phyloP scores from a whole-genome alignment of 108 stramenopile genomes.

The Nitzschia sp. region DNA sequence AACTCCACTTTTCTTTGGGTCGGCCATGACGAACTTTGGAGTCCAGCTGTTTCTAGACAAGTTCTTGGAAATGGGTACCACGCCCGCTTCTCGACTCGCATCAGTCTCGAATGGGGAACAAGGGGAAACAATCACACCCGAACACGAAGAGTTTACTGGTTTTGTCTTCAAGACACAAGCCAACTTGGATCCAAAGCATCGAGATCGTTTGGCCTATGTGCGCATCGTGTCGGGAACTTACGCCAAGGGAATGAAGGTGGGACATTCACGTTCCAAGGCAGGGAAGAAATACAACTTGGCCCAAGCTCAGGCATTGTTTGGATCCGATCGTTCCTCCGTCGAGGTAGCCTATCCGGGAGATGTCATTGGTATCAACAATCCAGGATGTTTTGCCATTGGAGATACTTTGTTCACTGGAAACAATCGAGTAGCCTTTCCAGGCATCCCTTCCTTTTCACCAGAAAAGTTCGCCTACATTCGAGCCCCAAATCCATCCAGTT shows the following conservation, averaged over 20 bases:
- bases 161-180: constrained; percentile 97
- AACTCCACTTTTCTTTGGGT: constrained; percentile 94
- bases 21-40: constrained; percentile 95
- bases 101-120: constrained; percentile 35
- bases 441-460: constrained; percentile 93
- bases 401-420: constrained; percentile 85
- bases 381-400: constrained; percentile 88
- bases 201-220: constrained; percentile 94
- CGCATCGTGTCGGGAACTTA: constrained; percentile 88
- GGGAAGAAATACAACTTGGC: constrained; percentile 89
- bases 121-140: constrained; percentile 59
- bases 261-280: constrained; percentile 78
- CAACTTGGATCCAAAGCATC: constrained; percentile 95
- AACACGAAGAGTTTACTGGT: constrained; percentile 89
- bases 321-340: constrained; percentile 84
- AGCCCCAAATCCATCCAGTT: constrained; percentile 87
- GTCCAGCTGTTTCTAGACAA: constrained; percentile 90
- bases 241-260: constrained; percentile 95
- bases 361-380: constrained; percentile 97
- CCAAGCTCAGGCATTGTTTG: constrained; percentile 95
- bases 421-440: constrained; percentile 80
- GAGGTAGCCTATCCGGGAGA: constrained; percentile 94
- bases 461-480: constrained; percentile 93
- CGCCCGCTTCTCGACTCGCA: constrained; percentile 60
- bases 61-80: constrained; percentile 80